A percentile compares a stretch with the other conserved stretches of the same genome.
Conservation (phyloP, 176 grass and related monocot species). For the Cenchrus purpureus region DNA sequence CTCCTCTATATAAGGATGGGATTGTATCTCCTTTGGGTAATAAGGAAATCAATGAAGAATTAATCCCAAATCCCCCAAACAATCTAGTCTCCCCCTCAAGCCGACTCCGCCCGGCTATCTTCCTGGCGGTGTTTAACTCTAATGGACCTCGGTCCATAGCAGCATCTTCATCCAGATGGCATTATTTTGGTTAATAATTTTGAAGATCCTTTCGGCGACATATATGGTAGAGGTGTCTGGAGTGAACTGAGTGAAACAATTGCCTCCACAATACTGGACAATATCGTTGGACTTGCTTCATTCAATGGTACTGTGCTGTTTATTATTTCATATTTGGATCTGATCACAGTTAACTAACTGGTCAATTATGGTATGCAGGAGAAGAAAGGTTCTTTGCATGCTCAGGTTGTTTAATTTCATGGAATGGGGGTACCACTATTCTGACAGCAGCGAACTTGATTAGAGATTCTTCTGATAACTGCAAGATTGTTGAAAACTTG, state of each 20-base stretch:
- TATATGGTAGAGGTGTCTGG: not conserved
- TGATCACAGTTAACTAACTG: not conserved
- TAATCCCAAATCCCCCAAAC: too few species aligned
- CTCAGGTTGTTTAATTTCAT: slow-evolving; percentile 22
- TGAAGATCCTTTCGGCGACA: slow-evolving; percentile 17
- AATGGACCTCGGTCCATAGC: too few species aligned
- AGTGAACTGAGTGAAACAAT: not conserved
- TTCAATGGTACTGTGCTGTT: slow-evolving; percentile 14
- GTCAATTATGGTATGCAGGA: slow-evolving; percentile 12
- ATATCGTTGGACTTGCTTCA: slow-evolving; percentile 20
- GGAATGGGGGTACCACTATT: slow-evolving; percentile 10
- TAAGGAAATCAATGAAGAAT: too few species aligned
- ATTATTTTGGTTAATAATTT: slow-evolving; percentile 11
- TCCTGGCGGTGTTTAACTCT: too few species aligned
- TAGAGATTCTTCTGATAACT: not conserved
- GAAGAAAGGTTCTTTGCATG: slow-evolving; percentile 20
- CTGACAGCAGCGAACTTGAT: slow-evolving; percentile 16
- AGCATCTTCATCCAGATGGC: slow-evolving; percentile 19
- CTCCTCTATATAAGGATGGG: too few species aligned
- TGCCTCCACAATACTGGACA: not conserved
- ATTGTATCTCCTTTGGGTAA: too few species aligned
- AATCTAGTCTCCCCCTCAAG: too few species aligned
- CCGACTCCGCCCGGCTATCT: too few species aligned
- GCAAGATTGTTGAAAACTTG: slow-evolving; percentile 29
- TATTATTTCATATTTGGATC: slow-evolving; percentile 6